These are phyloP conservation scores for Daldinia childiae DNA, from an alignment of 495 filamentous ascomycete species.

Conservation along the genomic window DNA sequence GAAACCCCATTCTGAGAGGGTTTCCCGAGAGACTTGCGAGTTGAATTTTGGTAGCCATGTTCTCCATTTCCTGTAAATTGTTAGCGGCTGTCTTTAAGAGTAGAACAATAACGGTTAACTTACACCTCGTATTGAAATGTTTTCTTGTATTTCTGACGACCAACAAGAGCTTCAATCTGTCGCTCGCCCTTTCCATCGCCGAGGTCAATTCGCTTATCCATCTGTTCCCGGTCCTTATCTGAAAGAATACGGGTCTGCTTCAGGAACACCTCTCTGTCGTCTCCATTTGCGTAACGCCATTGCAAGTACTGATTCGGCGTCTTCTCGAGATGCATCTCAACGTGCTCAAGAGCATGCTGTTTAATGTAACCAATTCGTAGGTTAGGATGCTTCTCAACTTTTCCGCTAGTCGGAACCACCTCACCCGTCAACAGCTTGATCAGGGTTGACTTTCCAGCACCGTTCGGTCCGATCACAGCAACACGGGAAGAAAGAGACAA, in stretches of 20 bases:
- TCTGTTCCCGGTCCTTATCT: slow-evolving; percentile 83
- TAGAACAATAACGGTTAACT: slow-evolving; percentile 42
- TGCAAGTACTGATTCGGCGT: slow-evolving; percentile 98
- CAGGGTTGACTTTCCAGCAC: slow-evolving; percentile 97
- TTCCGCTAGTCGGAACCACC: slow-evolving; percentile 83
- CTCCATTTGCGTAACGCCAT: slow-evolving; percentile 97
- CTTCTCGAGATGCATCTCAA: slow-evolving; percentile 99
- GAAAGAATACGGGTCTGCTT: slow-evolving; percentile 96
- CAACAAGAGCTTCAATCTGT: slow-evolving; percentile 87
- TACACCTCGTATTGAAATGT: slow-evolving; percentile 97
- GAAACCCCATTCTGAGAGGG: slow-evolving; percentile 84
- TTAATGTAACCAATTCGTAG: slow-evolving; percentile 99
- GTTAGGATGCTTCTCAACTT: slow-evolving; percentile 98
- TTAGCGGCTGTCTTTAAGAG: background rate
- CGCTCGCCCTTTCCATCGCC: slow-evolving; percentile 80
- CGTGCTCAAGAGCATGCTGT: slow-evolving; percentile 98
- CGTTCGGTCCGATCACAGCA: slow-evolving; percentile 96
- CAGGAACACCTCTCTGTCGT: slow-evolving; percentile 95
- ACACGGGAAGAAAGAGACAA: slow-evolving; percentile 90
- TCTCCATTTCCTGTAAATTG: slow-evolving; percentile 76
- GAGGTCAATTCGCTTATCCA: slow-evolving; percentile 87
- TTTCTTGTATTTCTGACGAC: slow-evolving; percentile 99
- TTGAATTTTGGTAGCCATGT: slow-evolving; percentile 91
- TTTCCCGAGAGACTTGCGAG: slow-evolving; percentile 91
- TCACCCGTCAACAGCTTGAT: slow-evolving; percentile 99